phyloP scores from a whole-genome alignment of 2,329 filamentous ascomycete species.

The Fusarium multiceps region DNA sequence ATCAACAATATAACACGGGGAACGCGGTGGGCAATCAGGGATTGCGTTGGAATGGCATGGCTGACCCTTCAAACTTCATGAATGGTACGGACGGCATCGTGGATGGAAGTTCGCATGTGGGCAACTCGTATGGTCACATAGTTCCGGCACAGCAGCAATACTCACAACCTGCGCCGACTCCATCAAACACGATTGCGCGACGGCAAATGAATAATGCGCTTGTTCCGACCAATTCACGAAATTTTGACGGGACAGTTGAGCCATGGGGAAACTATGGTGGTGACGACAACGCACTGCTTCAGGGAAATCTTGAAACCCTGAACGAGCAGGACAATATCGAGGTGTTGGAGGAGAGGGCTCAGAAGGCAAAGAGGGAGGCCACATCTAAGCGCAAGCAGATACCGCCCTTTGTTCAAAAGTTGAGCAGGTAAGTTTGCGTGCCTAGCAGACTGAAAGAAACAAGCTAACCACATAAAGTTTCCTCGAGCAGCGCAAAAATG shows the following conservation, averaged over 20 bases:
- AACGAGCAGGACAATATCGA: slow-evolving; percentile 77
- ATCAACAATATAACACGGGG: slow-evolving; percentile 59
- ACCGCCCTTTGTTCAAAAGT: slow-evolving; percentile 95
- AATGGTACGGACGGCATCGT: slow-evolving; percentile 31
- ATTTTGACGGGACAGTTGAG: slow-evolving; percentile 55
- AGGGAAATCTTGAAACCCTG: slow-evolving; percentile 50
- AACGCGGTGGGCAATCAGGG: slow-evolving; percentile 61
- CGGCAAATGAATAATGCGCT: slow-evolving; percentile 64
- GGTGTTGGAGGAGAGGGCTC: slow-evolving; percentile 81
- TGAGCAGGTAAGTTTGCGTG: slow-evolving; percentile 81
- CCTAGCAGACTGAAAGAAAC: background rate
- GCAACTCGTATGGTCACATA: slow-evolving; percentile 54
- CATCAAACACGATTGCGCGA: slow-evolving; percentile 64
- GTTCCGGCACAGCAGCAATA: slow-evolving; percentile 52
- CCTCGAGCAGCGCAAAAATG: slow-evolving; percentile 91
- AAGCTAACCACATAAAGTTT: slow-evolving; percentile 71
- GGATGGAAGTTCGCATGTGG: slow-evolving; percentile 49
- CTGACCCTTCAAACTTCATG: slow-evolving; percentile 53
- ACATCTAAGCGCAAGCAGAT: slow-evolving; percentile 94
- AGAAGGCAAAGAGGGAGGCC: slow-evolving; percentile 86
- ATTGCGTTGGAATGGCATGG: slow-evolving; percentile 57
- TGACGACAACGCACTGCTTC: slow-evolving; percentile 55
- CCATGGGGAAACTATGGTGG: slow-evolving; percentile 57
- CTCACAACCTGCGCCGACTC: slow-evolving; percentile 47
- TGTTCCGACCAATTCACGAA: slow-evolving; percentile 56